These are phyloP conservation scores for Didymella glomerata DNA, from an alignment of 2,329 filamentous ascomycete genomes.

Conservation along the genomic window DNA sequence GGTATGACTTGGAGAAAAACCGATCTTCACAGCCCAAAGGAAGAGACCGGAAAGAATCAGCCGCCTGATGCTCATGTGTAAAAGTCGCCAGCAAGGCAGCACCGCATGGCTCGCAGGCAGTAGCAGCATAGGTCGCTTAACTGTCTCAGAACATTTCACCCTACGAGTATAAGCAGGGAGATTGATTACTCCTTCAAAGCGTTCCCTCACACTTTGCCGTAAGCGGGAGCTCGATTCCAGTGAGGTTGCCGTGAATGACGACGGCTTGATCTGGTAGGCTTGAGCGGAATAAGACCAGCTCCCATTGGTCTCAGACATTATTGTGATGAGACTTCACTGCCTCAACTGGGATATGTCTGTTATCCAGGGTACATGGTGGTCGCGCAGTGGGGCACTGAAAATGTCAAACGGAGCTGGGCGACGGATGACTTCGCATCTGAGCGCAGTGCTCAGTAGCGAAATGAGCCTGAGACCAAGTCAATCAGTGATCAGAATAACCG, in stretches of 20 bases:
- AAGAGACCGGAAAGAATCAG: neutral
- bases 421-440: neutral
- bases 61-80: neutral
- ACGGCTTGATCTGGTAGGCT: neutral
- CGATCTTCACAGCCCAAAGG: neutral
- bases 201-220: neutral
- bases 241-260: neutral
- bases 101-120: neutral
- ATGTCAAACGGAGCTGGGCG: neutral
- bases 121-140: neutral
- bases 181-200: neutral
- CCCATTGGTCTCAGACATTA: neutral
- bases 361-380: neutral
- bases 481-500: neutral
- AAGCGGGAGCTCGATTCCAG: neutral
- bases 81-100: neutral
- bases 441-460: neutral
- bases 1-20: neutral
- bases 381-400: neutral
- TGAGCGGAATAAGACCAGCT: neutral
- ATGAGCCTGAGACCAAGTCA: constrained; percentile 6
- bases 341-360: too few species aligned
- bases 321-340: too few species aligned
- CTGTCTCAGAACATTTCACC: neutral
- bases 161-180: too few species aligned